Evolutionary conservation across 306 rosid species (phyloP).

Genomic region (Quercus dentata): DNA sequence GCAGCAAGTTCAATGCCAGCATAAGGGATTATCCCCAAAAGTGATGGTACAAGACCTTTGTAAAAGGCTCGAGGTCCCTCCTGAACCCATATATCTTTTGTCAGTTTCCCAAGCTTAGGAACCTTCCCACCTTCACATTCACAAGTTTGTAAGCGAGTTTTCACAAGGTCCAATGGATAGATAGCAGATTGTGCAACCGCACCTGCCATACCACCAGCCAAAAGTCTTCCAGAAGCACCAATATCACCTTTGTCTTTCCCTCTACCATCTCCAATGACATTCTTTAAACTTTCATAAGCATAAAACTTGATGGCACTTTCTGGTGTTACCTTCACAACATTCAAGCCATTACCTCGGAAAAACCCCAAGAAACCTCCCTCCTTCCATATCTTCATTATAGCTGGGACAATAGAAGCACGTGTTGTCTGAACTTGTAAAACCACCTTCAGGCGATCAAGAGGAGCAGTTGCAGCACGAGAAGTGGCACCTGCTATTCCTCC

Average conservation of each 20-base stretch:
- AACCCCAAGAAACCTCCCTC: constrained; percentile 77
- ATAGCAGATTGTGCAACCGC: constrained; percentile 89
- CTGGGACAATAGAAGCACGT: constrained; percentile 59
- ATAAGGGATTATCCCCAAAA: constrained; percentile 90
- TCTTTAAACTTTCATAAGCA: constrained; percentile 72
- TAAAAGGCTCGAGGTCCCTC: constrained; percentile 94
- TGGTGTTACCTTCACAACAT: constrained; percentile 90
- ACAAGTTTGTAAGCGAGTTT: constrained; percentile 85
- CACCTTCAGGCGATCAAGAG: constrained; percentile 91
- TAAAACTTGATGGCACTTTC: constrained; percentile 94
- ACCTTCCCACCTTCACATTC: constrained; percentile 51
- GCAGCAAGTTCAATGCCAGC: constrained; percentile 96
- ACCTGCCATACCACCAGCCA: constrained; percentile 91
- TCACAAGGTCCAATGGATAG: constrained; percentile 90
- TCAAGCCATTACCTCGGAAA: constrained; percentile 92
- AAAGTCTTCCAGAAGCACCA: constrained; percentile 63
- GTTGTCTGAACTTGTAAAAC: constrained; percentile 79
- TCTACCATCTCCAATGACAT: constrained; percentile 41
- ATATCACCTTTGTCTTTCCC: constrained; percentile 55
- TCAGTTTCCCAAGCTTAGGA: constrained; percentile 61
- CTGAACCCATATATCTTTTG: constrained; percentile 80
- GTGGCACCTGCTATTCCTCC: constrained; percentile 95
- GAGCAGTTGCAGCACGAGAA: constrained; percentile 94
- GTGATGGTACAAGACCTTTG: constrained; percentile 82
- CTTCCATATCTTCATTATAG: constrained; percentile 61